Conservation (phyloP, 75 land plant genomes). For the Cryptomeria japonica region DNA sequence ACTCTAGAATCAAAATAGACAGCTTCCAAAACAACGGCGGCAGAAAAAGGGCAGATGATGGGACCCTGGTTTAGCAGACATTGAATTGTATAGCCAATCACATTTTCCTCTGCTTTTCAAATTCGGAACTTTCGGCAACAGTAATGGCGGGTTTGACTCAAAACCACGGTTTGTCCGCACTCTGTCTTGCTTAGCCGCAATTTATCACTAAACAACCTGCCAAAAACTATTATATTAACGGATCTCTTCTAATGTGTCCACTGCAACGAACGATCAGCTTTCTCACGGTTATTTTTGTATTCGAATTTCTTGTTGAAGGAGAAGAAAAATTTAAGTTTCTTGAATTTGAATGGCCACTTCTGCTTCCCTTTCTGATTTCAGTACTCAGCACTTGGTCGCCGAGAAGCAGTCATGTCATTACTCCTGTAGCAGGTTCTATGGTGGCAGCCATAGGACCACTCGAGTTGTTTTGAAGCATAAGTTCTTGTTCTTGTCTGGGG, state of each 20-base stretch:
- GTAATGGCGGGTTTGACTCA: background rate
- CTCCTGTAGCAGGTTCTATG: background rate
- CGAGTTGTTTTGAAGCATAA: background rate
- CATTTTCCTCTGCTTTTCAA: background rate
- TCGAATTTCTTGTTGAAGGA: background rate
- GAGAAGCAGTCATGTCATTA: background rate
- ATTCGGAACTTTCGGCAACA: background rate
- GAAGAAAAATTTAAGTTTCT: background rate
- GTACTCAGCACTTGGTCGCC: background rate
- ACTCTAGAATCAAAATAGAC: too few relatives aligned
- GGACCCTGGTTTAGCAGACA: too few relatives aligned
- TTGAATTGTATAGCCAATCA: too few relatives aligned
- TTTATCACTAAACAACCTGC: background rate
- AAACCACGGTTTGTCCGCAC: background rate
- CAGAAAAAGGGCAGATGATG: too few relatives aligned
- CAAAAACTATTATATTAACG: background rate
- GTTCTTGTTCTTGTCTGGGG: slow-evolving; percentile 2
- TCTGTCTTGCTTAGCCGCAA: background rate
- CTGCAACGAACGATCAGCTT: background rate
- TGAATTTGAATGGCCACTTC: background rate
- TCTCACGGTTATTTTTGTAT: background rate
- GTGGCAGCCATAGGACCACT: background rate
- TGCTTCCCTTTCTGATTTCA: background rate
- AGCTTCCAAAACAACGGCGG: too few relatives aligned
- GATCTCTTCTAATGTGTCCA: background rate